Base-by-base conservation (phyloP, 2,329 filamentous ascomycete species). In the Fusarium proliferatum region DNA sequence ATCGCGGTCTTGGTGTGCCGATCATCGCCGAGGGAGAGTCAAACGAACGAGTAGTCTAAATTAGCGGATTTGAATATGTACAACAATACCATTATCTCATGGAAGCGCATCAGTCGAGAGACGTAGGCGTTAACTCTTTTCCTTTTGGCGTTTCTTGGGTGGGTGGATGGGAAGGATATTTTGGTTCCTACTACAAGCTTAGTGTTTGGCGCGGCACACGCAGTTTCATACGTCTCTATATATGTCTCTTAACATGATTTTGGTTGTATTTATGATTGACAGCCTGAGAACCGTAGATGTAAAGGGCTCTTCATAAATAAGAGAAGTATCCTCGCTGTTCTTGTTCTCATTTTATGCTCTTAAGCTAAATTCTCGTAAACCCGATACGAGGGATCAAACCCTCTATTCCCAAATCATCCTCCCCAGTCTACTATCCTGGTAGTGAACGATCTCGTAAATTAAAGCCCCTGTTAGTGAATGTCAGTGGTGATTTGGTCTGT, bases 1-100 rank as follows among this genome's bases (percentile, higher is more conserved):
- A 97, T 77, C 89, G 96, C 41, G 95, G 96, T 4, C 85, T 98
- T 59, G 91, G 91, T 23, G 89, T 97, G 45, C 92, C 96, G 5
- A 89, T 99, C 64, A 93, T 99, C 77, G 95, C 95, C 0, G 92
- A 94, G 77, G 94, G 93, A 52, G 96, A 98, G 86, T 87, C 88
- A 55, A 87, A 93, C 0, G 94, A 97, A 84, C 91, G 89, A 36
- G 91, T 93, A 58, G 94, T 95, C 71, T 96, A 87, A 45, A 38
- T 61, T 28, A 42, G 34, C 34, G 52, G 45, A 9, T 75, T 62
- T 61, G 33, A 30, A 61, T 38, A 49, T 76, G 64, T 76, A 76
- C 41, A 74, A 76, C 57, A 71, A 64, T 65, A 72, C 45, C 56
- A 57, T 10, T 33, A 33, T 53, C 69, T 68, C 46, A 67, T 61